phyloP scores from a whole-genome alignment of 1,284 basidiomycete species.

The Xanthoconium separans region DNA sequence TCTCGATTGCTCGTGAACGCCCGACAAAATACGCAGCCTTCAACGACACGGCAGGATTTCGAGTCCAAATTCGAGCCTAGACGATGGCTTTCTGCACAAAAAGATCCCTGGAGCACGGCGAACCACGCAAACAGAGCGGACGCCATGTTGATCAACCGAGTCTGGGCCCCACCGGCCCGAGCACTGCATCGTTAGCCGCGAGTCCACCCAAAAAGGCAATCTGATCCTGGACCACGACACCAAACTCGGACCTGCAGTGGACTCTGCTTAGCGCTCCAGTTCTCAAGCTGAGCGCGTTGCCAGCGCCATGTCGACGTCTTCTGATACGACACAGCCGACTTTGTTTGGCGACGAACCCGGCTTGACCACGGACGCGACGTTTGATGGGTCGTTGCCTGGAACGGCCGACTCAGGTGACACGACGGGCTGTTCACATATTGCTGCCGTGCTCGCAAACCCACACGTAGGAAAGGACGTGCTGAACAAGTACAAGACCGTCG shows the following conservation, averaged over 20 bases:
- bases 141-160: too few species aligned
- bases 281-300: neutral
- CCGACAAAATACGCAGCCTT: slow-evolving; percentile 25
- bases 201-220: slow-evolving; percentile 17
- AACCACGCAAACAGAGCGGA: slow-evolving; percentile 7
- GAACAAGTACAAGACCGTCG: slow-evolving; percentile 38
- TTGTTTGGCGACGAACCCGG: slow-evolving; percentile 30
- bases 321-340: slow-evolving; percentile 28
- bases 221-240: neutral
- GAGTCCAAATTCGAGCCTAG: neutral
- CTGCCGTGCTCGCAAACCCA: slow-evolving; percentile 28
- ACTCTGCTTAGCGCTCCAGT: neutral
- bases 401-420: slow-evolving; percentile 11
- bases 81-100: neutral
- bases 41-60: neutral
- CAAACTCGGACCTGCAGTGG: too few species aligned
- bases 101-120: neutral
- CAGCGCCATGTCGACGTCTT: slow-evolving; percentile 30
- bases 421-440: slow-evolving; percentile 21
- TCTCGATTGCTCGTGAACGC: slow-evolving; percentile 19
- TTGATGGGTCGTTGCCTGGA: slow-evolving; percentile 7
- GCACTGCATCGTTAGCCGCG: neutral
- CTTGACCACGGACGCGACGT: slow-evolving; percentile 8
- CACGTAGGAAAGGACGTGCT: slow-evolving; percentile 26
- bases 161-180: too few species aligned